phyloP scores from a whole-genome alignment of 805 yeast species.

The Hanseniaspora clermontiae region DNA sequence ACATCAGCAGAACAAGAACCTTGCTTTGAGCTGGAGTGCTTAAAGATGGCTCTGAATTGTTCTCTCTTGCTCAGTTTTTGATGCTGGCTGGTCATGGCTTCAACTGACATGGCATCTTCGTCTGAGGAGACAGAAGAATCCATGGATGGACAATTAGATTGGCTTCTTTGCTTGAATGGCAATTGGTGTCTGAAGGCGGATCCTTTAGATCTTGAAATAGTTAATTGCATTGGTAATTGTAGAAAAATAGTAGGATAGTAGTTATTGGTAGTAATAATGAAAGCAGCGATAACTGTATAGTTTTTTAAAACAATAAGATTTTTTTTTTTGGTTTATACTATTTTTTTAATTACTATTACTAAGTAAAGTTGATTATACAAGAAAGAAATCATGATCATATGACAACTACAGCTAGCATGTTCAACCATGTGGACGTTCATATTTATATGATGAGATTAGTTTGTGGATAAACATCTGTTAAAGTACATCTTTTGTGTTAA shows the following conservation, averaged over 20 bases:
- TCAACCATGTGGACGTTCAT: no score
- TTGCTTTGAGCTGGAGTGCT: not conserved
- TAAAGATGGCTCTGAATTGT: not conserved
- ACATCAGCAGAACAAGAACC: not conserved
- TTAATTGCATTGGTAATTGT: not conserved
- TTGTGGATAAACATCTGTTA: no score
- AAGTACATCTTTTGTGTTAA: no score
- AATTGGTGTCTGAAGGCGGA: not conserved
- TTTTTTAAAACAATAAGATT: not conserved
- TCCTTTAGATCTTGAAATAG: not conserved
- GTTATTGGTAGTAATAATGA: not conserved
- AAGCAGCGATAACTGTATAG: not conserved
- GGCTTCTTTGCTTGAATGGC: not conserved
- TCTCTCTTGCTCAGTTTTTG: not conserved
- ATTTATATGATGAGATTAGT: no score
- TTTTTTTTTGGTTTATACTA: not conserved
- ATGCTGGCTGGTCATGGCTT: not conserved
- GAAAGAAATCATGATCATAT: no score
- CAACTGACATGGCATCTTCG: not conserved
- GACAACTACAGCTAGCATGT: no score
- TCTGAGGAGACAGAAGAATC: not conserved
- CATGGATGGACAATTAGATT: not conserved
- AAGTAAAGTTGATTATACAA: no score
- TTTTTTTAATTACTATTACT: not conserved
- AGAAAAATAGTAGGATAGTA: not conserved